Evolutionary conservation across 768 basidiomycete genomes (phyloP).

Genomic region (Termitomyces bulborhizus): DNA sequence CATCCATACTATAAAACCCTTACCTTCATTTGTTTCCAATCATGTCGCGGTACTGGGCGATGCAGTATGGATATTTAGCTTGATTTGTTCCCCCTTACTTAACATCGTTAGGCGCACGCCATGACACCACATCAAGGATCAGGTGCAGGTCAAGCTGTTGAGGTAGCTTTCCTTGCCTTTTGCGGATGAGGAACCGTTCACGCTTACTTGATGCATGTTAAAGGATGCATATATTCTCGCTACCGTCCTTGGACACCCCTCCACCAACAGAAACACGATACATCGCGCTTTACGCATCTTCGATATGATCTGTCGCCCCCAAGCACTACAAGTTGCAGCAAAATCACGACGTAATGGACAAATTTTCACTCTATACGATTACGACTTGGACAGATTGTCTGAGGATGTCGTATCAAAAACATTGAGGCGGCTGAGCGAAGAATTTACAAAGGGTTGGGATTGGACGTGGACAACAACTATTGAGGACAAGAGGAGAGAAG

Average conservation of each 20-base stretch:
- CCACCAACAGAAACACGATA: slow-evolving; percentile 32
- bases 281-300: slow-evolving; percentile 37
- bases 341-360: slow-evolving; percentile 34
- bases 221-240: slow-evolving; percentile 49
- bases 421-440: slow-evolving; percentile 32
- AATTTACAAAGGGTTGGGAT: slow-evolving; percentile 48
- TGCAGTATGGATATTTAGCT: slow-evolving; percentile 29
- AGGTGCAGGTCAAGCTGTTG: slow-evolving; percentile 54
- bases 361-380: slow-evolving; percentile 31
- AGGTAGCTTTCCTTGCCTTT: slow-evolving; percentile 24
- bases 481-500: slow-evolving; percentile 34
- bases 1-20: slow-evolving; percentile 48
- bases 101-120: slow-evolving; percentile 39
- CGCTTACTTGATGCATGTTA: neutral
- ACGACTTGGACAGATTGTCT: slow-evolving; percentile 22
- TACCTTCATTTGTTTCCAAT: slow-evolving; percentile 46
- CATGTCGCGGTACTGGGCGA: slow-evolving; percentile 43
- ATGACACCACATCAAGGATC: slow-evolving; percentile 52
- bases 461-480: slow-evolving; percentile 55
- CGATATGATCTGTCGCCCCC: slow-evolving; percentile 44
- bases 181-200: neutral
- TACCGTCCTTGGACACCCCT: slow-evolving; percentile 37
- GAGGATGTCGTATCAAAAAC: slow-evolving; percentile 23
- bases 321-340: slow-evolving; percentile 31
- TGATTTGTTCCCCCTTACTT: neutral